Base-by-base conservation (phyloP, 768 basidiomycete genomes). In the Lactifluus hygrophoroides region DNA sequence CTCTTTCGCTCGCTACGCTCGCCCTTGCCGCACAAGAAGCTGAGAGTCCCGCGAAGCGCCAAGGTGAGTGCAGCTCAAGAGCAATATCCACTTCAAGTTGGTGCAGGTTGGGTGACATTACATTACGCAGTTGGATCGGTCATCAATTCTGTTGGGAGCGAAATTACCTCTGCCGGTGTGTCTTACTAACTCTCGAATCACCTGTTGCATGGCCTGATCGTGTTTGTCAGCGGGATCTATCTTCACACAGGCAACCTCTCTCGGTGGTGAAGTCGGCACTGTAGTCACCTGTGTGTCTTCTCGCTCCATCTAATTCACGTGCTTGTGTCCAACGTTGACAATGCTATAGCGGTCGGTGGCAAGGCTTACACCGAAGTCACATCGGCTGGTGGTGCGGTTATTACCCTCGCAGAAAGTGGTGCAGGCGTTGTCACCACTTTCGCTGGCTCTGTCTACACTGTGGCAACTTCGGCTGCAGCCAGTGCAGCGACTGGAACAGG, bases 401-500 rank as follows among this genome's bases (percentile, higher is more conserved):
- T 64, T 46, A 64, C 63, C 2, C 63, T 64, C 19, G 63, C 61
- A 2, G 16, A 2, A 19, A 64, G 63, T 30, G 63, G 63, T 14
- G 43, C 23, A 19, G 63, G 63, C 30, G 28, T 34, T 14, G 46
- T 53, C 28, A 64, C 63, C 14, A 63, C 45, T 27, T 64, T 64
- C 14, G 63, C 51, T 19, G 63, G 63, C 11, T 59, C 56, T 1
- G 57, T 59, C 21, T 62, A 63, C 38, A 64, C 64, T 6, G 61
- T 56, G 3, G 64, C 61, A 13, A 64, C 63, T 0, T 19, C 23
- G 13, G 49, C 48, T 3, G 62, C 51, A 10, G 40, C 28, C 8
- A 63, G 30, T 13, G 44, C 43, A 4, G 50, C 11, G 30, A 43
- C 45, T 0, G 30, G 28, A 30, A n/a, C 60, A 1, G 42, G 37